These are phyloP conservation scores for Thecaphora frezii DNA, from an alignment of 1,284 basidiomycete species.

Conservation along the genomic window DNA sequence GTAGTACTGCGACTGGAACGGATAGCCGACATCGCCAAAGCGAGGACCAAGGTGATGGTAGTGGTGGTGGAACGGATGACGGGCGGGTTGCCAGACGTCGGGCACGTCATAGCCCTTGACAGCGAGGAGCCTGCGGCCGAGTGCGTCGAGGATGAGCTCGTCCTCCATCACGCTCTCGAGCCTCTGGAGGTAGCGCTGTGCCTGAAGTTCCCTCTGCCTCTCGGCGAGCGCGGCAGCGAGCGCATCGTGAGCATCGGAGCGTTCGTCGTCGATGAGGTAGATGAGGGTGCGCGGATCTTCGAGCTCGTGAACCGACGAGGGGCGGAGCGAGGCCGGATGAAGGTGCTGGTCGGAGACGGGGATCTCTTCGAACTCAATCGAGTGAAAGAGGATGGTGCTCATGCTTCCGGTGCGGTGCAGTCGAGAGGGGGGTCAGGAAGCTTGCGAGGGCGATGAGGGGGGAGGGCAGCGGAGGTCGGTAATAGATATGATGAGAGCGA, in stretches of 20 bases:
- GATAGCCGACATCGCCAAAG: not conserved
- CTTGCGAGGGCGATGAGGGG: too few species aligned
- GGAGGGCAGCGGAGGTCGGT: too few species aligned
- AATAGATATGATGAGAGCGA: too few species aligned
- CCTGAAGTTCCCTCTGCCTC: slow-evolving; percentile 11
- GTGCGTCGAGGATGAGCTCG: slow-evolving; percentile 33
- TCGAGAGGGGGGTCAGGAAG: too few species aligned
- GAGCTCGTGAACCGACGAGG: slow-evolving; percentile 30
- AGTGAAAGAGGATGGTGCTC: slow-evolving; percentile 1
- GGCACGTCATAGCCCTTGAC: slow-evolving; percentile 27
- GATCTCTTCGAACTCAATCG: slow-evolving; percentile 26
- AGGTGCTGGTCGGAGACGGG: slow-evolving; percentile 12
- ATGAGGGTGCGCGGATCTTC: slow-evolving; percentile 35
- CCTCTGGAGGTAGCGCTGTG: slow-evolving; percentile 1
- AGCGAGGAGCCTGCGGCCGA: slow-evolving; percentile 38
- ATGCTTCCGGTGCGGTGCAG: too few species aligned
- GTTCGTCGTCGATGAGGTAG: slow-evolving; percentile 36
- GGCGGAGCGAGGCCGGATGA: slow-evolving; percentile 10
- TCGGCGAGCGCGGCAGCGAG: slow-evolving; percentile 12
- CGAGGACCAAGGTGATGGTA: not conserved
- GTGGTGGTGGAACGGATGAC: slow-evolving; percentile 5
- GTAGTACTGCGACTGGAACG: not conserved
- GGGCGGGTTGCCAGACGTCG: slow-evolving; percentile 9
- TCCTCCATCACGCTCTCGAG: slow-evolving; percentile 35
- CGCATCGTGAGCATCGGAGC: slow-evolving; percentile 1